A percentile compares a stretch with the other conserved stretches of the same genome.
Evolutionary conservation across 495 filamentous ascomycete species (phyloP).

Genomic region (Jackrogersella minutella): DNA sequence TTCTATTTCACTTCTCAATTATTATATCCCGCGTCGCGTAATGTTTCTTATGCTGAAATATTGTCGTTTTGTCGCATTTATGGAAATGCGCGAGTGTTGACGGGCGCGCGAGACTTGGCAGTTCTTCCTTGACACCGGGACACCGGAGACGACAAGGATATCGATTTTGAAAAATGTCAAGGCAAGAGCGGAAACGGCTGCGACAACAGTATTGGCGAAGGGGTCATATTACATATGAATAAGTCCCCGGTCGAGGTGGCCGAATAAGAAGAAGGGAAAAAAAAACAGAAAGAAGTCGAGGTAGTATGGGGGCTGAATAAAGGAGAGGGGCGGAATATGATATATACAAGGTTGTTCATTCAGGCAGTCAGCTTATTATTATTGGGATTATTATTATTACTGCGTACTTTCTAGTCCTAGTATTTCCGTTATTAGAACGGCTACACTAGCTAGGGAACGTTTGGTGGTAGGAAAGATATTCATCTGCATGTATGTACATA

Average conservation of each 20-base stretch:
- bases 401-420: background rate
- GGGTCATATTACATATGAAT: constrained; percentile 26
- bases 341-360: constrained; percentile 5
- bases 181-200: background rate
- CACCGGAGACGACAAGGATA: background rate
- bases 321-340: constrained; percentile 23
- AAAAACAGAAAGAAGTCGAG: background rate
- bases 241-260: background rate
- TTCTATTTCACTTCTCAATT: no score
- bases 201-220: constrained; percentile 17
- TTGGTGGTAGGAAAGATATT: constrained; percentile 3
- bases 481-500: background rate
- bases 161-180: background rate
- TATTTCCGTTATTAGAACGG: constrained; percentile 27
- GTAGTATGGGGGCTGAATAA: constrained; percentile 24
- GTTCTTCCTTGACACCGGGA: background rate
- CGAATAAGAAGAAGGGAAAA: constrained; percentile 7
- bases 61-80: no score
- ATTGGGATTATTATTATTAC: background rate
- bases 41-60: no score
- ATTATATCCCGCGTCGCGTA: no score
- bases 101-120: background rate
- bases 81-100: background rate
- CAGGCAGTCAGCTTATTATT: constrained; percentile 27
- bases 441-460: background rate